Conservation (phyloP, 306 rosid species). For the Cucurbita maxima region DNA sequence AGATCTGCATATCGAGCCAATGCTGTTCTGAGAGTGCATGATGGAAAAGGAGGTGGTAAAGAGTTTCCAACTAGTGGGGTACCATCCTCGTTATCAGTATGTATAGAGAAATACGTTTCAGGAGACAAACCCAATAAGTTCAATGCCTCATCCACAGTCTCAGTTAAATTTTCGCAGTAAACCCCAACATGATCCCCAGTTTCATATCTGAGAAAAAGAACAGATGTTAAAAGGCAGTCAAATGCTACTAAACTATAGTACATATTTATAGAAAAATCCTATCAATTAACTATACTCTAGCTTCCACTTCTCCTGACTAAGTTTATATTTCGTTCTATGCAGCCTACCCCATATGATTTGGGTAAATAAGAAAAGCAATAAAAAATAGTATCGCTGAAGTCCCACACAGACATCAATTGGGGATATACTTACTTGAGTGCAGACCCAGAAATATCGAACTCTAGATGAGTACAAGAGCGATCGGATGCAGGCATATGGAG, state of each 20-base stretch:
- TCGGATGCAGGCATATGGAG: constrained; percentile 76
- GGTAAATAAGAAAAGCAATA: neutral
- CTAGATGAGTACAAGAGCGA: constrained; percentile 94
- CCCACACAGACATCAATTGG: neutral
- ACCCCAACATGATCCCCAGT: constrained; percentile 99
- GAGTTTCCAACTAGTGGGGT: constrained; percentile 65
- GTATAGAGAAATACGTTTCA: constrained; percentile 67
- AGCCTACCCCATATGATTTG: neutral
- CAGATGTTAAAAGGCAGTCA: neutral
- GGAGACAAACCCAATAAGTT: constrained; percentile 57
- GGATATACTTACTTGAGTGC: constrained; percentile 56
- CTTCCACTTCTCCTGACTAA: neutral
- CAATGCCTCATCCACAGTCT: constrained; percentile 66
- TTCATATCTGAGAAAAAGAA: constrained; percentile 53
- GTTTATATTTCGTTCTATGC: neutral
- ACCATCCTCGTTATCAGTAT: constrained; percentile 69
- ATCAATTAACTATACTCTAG: neutral
- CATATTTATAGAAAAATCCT: neutral
- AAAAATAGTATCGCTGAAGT: neutral
- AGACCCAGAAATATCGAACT: constrained; percentile 72
- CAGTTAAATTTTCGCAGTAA: constrained; percentile 77
- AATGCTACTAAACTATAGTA: neutral
- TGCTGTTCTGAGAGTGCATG: constrained; percentile 67
- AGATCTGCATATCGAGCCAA: constrained; percentile 69
- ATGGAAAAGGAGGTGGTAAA: constrained; percentile 67